These are phyloP conservation scores for Glycyrrhiza uralensis DNA, from an alignment of 306 rosid genomes.

Conservation along the genomic window DNA sequence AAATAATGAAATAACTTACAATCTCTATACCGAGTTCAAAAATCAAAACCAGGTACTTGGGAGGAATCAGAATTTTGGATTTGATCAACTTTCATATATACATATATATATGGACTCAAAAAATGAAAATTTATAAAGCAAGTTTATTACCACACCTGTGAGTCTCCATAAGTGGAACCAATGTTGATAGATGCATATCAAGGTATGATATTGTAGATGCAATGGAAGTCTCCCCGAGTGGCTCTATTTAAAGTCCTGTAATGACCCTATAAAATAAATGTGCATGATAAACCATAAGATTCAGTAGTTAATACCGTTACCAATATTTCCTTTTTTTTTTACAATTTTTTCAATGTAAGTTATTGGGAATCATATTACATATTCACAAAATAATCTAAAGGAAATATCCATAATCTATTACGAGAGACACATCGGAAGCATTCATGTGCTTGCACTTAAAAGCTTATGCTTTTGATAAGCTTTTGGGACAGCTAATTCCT, in stretches of 20 bases:
- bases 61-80: background rate
- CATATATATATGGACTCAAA: background rate
- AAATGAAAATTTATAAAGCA: background rate
- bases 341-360: too few species aligned
- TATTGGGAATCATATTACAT: too few species aligned
- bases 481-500: too few species aligned
- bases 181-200: constrained; percentile 82
- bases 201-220: constrained; percentile 94
- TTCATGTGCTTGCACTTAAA: too few species aligned
- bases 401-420: too few species aligned
- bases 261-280: constrained; percentile 63
- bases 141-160: constrained; percentile 56
- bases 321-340: too few species aligned
- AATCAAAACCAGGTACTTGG: constrained; percentile 7
- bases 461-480: too few species aligned
- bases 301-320: too few species aligned
- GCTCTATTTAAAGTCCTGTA: constrained; percentile 90
- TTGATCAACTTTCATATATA: background rate
- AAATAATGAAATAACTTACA: background rate
- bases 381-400: too few species aligned
- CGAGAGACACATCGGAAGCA: too few species aligned
- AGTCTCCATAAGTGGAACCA: constrained; percentile 96
- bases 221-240: constrained; percentile 94
- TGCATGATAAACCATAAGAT: constrained; percentile 5
- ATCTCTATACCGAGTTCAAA: background rate